Conservation (phyloP, 495 filamentous ascomycete genomes). For the Hypoxylon cercidicola region DNA sequence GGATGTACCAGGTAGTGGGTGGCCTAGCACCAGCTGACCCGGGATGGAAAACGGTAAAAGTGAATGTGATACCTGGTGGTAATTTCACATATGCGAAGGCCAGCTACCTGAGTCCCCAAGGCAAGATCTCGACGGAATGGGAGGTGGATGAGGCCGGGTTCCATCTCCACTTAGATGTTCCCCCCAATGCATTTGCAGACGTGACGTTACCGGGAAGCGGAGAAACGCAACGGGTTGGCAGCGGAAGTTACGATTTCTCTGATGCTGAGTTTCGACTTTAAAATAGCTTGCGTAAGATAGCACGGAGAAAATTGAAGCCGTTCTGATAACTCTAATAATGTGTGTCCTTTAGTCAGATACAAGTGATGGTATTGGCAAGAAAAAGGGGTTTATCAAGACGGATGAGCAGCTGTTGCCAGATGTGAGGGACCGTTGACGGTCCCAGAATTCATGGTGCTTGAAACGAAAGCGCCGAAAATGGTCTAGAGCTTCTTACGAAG, state of each 20-base stretch:
- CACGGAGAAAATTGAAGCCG: not conserved
- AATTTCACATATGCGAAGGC: slow-evolving; percentile 44
- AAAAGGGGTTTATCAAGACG: slow-evolving; percentile 20
- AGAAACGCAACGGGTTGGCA: slow-evolving; percentile 18
- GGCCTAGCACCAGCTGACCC: slow-evolving; percentile 46
- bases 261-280: slow-evolving; percentile 18
- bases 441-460: slow-evolving; percentile 15
- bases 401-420: slow-evolving; percentile 17
- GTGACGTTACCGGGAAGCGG: slow-evolving; percentile 34
- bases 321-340: not conserved
- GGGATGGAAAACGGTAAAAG: slow-evolving; percentile 49
- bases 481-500: slow-evolving; percentile 1
- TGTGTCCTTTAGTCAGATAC: not conserved
- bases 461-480: slow-evolving; percentile 14
- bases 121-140: slow-evolving; percentile 39
- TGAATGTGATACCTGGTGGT: slow-evolving; percentile 45
- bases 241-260: slow-evolving; percentile 25
- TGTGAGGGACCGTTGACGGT: slow-evolving; percentile 19
- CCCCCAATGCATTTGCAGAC: slow-evolving; percentile 42
- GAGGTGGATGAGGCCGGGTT: slow-evolving; percentile 40
- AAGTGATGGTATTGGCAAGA: slow-evolving; percentile 5
- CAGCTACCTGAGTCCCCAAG: slow-evolving; percentile 45
- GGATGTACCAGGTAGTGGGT: slow-evolving; percentile 48
- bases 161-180: slow-evolving; percentile 36
- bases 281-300: not conserved